phyloP scores from a whole-genome alignment of 805 yeast genomes.

The Ogataea nitratoaversa region DNA sequence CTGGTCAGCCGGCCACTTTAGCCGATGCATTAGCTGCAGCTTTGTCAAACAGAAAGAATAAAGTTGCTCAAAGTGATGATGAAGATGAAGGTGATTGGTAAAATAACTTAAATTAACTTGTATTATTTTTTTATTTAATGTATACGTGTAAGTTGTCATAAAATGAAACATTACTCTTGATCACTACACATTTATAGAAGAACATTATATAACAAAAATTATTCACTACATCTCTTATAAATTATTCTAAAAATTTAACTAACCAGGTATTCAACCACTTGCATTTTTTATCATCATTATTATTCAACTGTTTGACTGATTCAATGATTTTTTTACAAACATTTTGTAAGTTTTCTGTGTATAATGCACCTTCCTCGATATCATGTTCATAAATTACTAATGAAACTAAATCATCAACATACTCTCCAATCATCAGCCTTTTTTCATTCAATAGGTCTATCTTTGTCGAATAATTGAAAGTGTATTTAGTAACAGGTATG shows the following conservation, averaged over 20 bases:
- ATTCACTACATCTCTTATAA: too few species aligned
- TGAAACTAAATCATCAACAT: slow-evolving; percentile 56
- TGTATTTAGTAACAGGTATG: slow-evolving; percentile 36
- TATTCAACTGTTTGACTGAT: slow-evolving; percentile 44
- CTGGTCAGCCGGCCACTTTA: slow-evolving; percentile 52
- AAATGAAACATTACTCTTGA: too few species aligned
- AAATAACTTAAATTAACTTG: not conserved
- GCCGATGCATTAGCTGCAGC: slow-evolving; percentile 92
- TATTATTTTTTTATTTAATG: slow-evolving; percentile 1
- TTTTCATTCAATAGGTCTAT: slow-evolving; percentile 44
- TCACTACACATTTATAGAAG: too few species aligned
- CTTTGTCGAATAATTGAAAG: slow-evolving; percentile 32
- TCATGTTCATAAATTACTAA: slow-evolving; percentile 45
- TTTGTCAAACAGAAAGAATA: slow-evolving; percentile 71
- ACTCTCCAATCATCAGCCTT: slow-evolving; percentile 40
- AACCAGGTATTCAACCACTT: slow-evolving; percentile 58
- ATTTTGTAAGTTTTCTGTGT: slow-evolving; percentile 13
- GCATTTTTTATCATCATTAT: slow-evolving; percentile 45
- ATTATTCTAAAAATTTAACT: slow-evolving; percentile 35
- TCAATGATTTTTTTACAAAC: slow-evolving; percentile 29
- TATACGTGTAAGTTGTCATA: too few species aligned
- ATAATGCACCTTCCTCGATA: slow-evolving; percentile 32
- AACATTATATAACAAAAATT: too few species aligned
- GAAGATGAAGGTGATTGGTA: slow-evolving; percentile 82
- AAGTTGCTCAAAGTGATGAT: slow-evolving; percentile 77